Evolutionary conservation across 306 rosid species (phyloP).

Genomic region (Cucumis hystrix): DNA sequence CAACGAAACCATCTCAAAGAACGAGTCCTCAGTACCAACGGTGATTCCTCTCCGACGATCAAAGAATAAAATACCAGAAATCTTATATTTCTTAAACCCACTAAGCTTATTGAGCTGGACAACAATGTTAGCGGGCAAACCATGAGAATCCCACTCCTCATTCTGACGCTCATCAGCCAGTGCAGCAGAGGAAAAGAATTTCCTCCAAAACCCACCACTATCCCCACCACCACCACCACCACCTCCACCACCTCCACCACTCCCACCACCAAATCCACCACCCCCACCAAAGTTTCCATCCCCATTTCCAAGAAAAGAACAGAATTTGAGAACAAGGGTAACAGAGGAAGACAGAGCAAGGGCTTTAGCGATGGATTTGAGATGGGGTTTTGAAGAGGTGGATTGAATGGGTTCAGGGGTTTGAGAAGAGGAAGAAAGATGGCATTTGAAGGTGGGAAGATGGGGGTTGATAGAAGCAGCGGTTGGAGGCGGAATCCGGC

Average conservation of each 20-base stretch:
- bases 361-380: conserved; percentile 41
- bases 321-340: conserved; percentile 27
- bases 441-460: conserved; percentile 21
- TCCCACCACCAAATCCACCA: conserved; percentile 20
- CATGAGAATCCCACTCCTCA: conserved; percentile 81
- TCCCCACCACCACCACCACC: conserved; percentile 29
- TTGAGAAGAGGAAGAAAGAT: conserved; percentile 14
- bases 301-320: conserved; percentile 6
- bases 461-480: conserved; percentile 1
- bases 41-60: conserved; percentile 43
- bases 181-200: conserved; percentile 35
- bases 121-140: conserved; percentile 69
- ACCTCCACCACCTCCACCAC: conserved; percentile 27
- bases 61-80: conserved; percentile 61
- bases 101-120: conserved; percentile 75
- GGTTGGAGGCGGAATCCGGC: conserved; percentile 1
- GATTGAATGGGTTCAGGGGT: conserved; percentile 17
- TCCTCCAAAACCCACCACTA: conserved; percentile 44
- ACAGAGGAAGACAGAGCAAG: conserved; percentile 50
- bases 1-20: conserved; percentile 82
- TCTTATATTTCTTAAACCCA: conserved; percentile 72
- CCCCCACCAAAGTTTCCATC: conserved; percentile 11
- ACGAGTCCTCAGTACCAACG: conserved; percentile 70
- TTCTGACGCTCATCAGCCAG: conserved; percentile 53
- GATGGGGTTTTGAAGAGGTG: neutral